Conservation (phyloP, 257 asterid genomes). For the Leonotis leonurus region DNA sequence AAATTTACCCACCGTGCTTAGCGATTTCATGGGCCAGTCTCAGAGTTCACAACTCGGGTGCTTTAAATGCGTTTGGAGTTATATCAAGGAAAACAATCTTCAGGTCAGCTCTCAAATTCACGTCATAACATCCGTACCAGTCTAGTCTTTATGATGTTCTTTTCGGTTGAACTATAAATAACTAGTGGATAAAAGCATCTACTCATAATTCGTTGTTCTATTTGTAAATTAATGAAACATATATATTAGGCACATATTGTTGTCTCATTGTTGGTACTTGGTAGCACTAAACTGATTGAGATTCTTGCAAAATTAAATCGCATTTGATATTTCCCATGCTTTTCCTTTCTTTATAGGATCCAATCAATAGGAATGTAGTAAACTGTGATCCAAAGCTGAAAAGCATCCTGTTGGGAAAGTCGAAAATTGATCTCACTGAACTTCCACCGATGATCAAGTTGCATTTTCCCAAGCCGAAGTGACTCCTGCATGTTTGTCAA, state of each 20-base stretch:
- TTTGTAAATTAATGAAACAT: too few relatives aligned
- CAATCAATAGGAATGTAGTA: slow-evolving; percentile 60
- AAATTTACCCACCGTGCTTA: slow-evolving; percentile 67
- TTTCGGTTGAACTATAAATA: background rate
- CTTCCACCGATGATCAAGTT: slow-evolving; percentile 75
- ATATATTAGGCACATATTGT: too few relatives aligned
- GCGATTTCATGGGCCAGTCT: slow-evolving; percentile 94
- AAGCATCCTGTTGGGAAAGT: slow-evolving; percentile 73
- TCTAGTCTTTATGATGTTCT: background rate
- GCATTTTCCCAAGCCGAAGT: slow-evolving; percentile 76
- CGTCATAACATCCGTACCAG: background rate
- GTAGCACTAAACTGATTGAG: background rate
- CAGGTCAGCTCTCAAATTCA: slow-evolving; percentile 44
- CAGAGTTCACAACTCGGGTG: slow-evolving; percentile 82
- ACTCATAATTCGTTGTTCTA: too few relatives aligned
- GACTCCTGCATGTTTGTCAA: slow-evolving; percentile 16
- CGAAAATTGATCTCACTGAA: slow-evolving; percentile 65
- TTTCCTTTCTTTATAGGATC: slow-evolving; percentile 44
- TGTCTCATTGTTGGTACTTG: background rate
- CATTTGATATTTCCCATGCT: background rate
- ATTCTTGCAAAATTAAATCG: background rate
- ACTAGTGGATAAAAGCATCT: background rate
- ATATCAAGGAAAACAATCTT: slow-evolving; percentile 77
- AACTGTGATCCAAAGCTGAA: slow-evolving; percentile 79
- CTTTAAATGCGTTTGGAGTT: slow-evolving; percentile 76